Percentiles rank a stretch among this genome's conserved stretches.
phyloP scores from a whole-genome alignment of 371 early-diverging fungal genomes.

The Sporodiniella umbellata region DNA sequence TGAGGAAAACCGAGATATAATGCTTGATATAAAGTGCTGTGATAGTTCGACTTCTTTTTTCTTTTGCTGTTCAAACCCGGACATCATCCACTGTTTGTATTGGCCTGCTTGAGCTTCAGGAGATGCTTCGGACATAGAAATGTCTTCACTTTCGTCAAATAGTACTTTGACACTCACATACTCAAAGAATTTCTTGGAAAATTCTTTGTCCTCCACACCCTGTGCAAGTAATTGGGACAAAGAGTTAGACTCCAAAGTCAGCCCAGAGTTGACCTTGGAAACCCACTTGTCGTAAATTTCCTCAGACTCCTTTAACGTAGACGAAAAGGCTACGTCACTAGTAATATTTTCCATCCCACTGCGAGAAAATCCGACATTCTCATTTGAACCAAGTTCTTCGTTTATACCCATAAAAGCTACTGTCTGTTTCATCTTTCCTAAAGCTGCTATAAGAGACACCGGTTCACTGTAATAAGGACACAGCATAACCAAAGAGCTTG shows the following conservation, averaged over 20 bases:
- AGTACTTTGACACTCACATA: conserved; percentile 5
- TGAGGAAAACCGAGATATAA: conserved; percentile 39
- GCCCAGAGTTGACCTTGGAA: conserved; percentile 18
- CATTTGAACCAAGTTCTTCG: conserved; percentile 13
- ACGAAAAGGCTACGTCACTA: conserved; percentile 4
- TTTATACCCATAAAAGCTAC: conserved; percentile 43
- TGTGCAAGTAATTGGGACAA: conserved; percentile 18
- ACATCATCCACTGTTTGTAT: conserved; percentile 11
- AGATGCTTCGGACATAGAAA: conserved; percentile 11
- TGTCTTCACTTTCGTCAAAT: conserved; percentile 1
- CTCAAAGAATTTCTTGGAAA: conserved; percentile 30
- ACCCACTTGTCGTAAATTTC: conserved; percentile 29
- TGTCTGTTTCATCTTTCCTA: conserved; percentile 61
- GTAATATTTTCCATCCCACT: conserved; percentile 31
- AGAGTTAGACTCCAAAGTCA: conserved; percentile 19
- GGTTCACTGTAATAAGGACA: conserved; percentile 65
- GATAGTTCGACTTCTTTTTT: conserved; percentile 37
- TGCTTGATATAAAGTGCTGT: conserved; percentile 42
- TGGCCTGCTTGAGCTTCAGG: conserved; percentile 9
- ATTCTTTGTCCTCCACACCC: conserved; percentile 20
- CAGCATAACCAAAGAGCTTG: conserved; percentile 50
- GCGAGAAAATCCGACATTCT: conserved; percentile 27
- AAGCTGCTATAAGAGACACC: conserved; percentile 64
- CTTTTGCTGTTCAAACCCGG: conserved; percentile 6
- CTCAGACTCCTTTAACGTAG: conserved; percentile 8